Evolutionary conservation across 805 yeast genomes (phyloP), one percentile per base, ranked within the genome.

Genomic region (Starmerella riodocensis): DNA sequence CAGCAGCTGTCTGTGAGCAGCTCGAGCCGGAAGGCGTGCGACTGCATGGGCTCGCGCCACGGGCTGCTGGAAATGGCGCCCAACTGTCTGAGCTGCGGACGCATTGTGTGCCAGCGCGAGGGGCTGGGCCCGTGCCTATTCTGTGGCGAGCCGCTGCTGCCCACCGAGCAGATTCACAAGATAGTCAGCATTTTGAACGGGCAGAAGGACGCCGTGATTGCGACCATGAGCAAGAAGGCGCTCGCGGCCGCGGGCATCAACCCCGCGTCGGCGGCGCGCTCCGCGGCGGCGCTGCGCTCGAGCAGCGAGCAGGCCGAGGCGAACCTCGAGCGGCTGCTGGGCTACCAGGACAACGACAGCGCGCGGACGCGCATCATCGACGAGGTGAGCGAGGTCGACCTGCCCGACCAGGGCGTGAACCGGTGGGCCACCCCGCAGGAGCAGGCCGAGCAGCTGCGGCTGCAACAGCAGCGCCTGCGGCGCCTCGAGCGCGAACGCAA

Each of bases 291-390:
- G 6, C 13, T 45, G 25, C 29, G 20, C 18, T 17, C 12, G 8
- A 38, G 45, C 19, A 30, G 34, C 3, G 47, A 64, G 4, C 66
- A 66, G 40, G 98, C 98, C 0, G 78, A 81, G 49, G 73, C 72
- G 32, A 64, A 86, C 36, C 62, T 91, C 35, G 81, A 82, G 24
- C 78, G 73, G 24, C 61, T 91, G 34, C 63, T 91, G 32, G 70
- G 74, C 45, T 91, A 76, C 57, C 98, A 91, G 57, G 82, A 73
- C 2, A 75, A 86, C 14, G 81, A 93, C 6, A 82, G 86, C 1
- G 93, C 84, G 56, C 68, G 99, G 56, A 91, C 98, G 0, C 74
- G 73, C 50, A 84, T 91, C 46, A 86, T 93, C 29, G 99, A 91
- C 56, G 78, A 83, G 54, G 95, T 93, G 0, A 74, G 93, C 4